Evolutionary conservation across 179 eudicot species (phyloP).

Genomic region (Pouteria campechiana): DNA sequence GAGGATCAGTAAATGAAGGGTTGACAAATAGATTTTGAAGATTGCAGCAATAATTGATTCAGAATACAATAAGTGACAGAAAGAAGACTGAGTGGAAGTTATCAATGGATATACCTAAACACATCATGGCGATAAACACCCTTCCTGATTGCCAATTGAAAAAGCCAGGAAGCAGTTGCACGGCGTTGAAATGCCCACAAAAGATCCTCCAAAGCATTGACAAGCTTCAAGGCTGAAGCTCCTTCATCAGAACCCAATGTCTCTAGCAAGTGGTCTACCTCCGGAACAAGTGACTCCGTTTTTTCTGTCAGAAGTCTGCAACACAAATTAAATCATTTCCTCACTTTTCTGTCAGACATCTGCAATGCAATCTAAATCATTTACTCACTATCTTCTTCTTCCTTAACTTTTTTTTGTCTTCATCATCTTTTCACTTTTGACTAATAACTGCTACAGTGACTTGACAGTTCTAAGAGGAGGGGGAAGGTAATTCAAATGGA

Average conservation of each 20-base stretch:
- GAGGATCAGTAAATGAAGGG: too few relatives aligned
- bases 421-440: too few relatives aligned
- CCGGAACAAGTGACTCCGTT: slow-evolving; percentile 41
- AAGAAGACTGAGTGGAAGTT: not conserved
- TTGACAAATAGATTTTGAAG: too few relatives aligned
- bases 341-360: too few relatives aligned
- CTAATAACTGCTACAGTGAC: too few relatives aligned
- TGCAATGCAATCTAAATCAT: too few relatives aligned
- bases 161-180: slow-evolving; percentile 93
- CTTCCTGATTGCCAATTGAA: slow-evolving; percentile 78
- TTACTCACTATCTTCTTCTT: too few relatives aligned
- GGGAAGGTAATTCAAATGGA: too few relatives aligned
- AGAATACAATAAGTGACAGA: too few relatives aligned
- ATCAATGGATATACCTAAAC: slow-evolving; percentile 44
- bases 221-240: slow-evolving; percentile 86
- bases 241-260: slow-evolving; percentile 58
- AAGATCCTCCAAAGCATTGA: slow-evolving; percentile 89
- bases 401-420: too few relatives aligned
- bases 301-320: slow-evolving; percentile 66
- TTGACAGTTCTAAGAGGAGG: too few relatives aligned
- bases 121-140: slow-evolving; percentile 54
- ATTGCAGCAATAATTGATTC: too few relatives aligned
- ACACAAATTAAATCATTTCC: slow-evolving; percentile 9
- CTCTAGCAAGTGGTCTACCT: slow-evolving; percentile 56
- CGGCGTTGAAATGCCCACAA: slow-evolving; percentile 95